Evolutionary conservation across 2,329 filamentous ascomycete genomes (phyloP), one percentile per base, ranked within the genome.

Genomic region (Parastagonospora nodorum): DNA sequence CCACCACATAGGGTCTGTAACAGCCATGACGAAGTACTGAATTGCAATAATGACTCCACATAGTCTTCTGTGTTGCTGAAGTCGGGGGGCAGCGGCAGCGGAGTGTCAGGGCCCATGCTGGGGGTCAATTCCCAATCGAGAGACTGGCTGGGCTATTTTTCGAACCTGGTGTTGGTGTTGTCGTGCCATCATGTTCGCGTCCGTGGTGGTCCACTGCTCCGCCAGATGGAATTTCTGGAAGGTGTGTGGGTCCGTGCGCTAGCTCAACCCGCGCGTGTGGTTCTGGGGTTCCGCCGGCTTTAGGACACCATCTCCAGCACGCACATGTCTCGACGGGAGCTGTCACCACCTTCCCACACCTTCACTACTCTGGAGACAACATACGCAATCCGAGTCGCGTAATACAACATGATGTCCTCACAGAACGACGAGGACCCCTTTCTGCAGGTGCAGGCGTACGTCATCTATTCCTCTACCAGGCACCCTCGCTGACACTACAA

Each of bases 1-100:
- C 93, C 92, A 46, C 94, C 94, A 69, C 92, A 96, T n/a, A 99
- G 81, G 24, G 90, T 90, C 59, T 90, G 88, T 62, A 97, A 92
- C 1, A 91, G 80, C 46, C 87, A 83, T 39, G 88, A 89, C 2
- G 85, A 86, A 5, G 86, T 86, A 1, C 87, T 84, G 65, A 97
- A 96, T 15, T 84, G 71, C 24, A 97, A 80, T 10, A 97, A 83
- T 14, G 86, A 86, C 24, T 89, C 80, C 42, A 96, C 83, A 72
- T 96, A 99, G 45, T 86, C 82, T 41, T 96, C 89, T 5, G 85
- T 77, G 38, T 84, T 84, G 32, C 78, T 70, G 78, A 93, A 97
- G 63, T 84, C 83, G 43, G 85, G 80, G 30, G 84, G 80, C 66
- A 89, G 84, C 1, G 92, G 92, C 19, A 96, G 81, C 40, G 80